Evolutionary conservation across 2,329 filamentous ascomycete genomes (phyloP).

Genomic region (Clonostachys sp.): DNA sequence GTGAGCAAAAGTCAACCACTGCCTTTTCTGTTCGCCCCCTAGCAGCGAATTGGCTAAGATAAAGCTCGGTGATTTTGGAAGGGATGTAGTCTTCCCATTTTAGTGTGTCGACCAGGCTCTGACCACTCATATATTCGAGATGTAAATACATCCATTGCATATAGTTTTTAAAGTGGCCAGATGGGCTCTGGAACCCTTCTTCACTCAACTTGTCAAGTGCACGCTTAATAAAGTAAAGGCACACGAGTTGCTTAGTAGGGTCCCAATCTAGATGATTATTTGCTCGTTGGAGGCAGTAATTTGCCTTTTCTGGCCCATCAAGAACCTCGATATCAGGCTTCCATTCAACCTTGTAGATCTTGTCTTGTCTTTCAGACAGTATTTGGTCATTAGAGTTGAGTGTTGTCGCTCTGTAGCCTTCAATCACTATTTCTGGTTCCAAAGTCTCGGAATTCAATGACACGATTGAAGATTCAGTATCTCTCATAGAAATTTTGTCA

Average conservation of each 20-base stretch:
- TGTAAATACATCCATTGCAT: too few species aligned
- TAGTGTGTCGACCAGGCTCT: too few species aligned
- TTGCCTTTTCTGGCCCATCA: not conserved
- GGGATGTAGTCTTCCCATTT: too few species aligned
- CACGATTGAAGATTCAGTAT: not conserved
- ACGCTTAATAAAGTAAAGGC: not conserved
- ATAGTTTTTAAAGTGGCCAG: too few species aligned
- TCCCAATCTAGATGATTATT: not conserved
- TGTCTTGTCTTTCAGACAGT: not conserved
- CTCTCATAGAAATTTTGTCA: not conserved
- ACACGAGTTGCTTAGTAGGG: not conserved
- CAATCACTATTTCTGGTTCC: too few species aligned
- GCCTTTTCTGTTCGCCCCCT: not conserved
- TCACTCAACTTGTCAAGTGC: too few species aligned
- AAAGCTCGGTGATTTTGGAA: too few species aligned
- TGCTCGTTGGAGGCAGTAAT: not conserved
- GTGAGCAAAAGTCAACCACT: not conserved
- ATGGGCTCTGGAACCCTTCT: too few species aligned
- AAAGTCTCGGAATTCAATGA: not conserved
- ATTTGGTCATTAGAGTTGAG: too few species aligned
- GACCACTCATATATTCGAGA: too few species aligned
- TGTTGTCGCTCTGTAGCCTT: not conserved
- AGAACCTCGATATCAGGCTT: conserved; percentile 1
- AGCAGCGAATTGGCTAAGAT: not conserved
- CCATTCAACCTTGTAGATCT: not conserved